These are phyloP conservation scores for Perilla frutescens DNA, from an alignment of 257 asterid genomes.

Conservation along the genomic window DNA sequence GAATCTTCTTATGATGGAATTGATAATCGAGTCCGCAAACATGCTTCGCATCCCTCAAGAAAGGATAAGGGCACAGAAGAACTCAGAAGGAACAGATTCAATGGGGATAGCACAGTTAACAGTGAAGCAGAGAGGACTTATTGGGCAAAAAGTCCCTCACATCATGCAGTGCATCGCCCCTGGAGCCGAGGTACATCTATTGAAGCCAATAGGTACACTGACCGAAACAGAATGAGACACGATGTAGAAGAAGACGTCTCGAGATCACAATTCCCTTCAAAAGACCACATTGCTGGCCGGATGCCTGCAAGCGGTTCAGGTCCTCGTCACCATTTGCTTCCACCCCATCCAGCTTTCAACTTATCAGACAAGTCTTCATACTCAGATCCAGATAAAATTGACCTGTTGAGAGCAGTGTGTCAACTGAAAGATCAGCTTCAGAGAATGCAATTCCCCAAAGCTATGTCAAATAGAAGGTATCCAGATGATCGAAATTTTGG, in stretches of 20 bases:
- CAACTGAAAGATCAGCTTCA: constrained; percentile 81
- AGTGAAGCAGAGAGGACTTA: constrained; percentile 43
- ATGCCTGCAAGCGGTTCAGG: constrained; percentile 41
- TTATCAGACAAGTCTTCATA: constrained; percentile 47
- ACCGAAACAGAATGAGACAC: constrained; percentile 43
- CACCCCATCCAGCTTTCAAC: constrained; percentile 45
- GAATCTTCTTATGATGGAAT: constrained; percentile 72
- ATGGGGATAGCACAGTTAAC: constrained; percentile 31
- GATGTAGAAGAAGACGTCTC: constrained; percentile 39
- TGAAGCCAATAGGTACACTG: constrained; percentile 37
- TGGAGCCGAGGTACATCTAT: constrained; percentile 47
- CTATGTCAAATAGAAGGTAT: constrained; percentile 32
- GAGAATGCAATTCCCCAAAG: constrained; percentile 50
- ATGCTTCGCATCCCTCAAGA: constrained; percentile 43
- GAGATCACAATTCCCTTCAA: constrained; percentile 39
- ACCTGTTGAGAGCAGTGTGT: constrained; percentile 69
- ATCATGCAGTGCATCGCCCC: constrained; percentile 43
- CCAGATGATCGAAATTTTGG: constrained; percentile 36
- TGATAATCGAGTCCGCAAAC: constrained; percentile 44
- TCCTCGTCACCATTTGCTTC: constrained; percentile 39
- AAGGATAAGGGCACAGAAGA: constrained; percentile 42
- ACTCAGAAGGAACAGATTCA: constrained; percentile 37
- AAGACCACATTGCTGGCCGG: constrained; percentile 42
- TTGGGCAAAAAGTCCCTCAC: constrained; percentile 40
- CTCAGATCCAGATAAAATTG: constrained; percentile 59